phyloP scores from a whole-genome alignment of 495 filamentous ascomycete genomes.

The Xylaria curta region DNA sequence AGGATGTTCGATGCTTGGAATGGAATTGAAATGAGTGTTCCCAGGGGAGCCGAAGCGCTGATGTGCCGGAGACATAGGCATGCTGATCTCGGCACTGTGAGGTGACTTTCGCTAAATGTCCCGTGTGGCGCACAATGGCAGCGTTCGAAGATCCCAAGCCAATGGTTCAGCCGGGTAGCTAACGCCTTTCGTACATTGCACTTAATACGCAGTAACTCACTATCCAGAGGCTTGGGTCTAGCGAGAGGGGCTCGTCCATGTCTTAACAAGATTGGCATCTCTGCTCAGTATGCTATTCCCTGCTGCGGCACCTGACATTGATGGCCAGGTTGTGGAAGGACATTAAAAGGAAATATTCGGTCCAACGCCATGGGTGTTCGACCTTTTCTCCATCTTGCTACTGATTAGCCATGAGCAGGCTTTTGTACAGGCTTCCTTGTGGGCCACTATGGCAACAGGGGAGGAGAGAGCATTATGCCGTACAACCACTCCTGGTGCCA shows the following conservation, averaged over 20 bases:
- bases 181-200: conserved; percentile 26
- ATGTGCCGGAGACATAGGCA: conserved; percentile 11
- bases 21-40: conserved; percentile 13
- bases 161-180: conserved; percentile 28
- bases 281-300: conserved; percentile 13
- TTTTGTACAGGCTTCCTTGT: conserved; percentile 32
- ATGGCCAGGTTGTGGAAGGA: background rate
- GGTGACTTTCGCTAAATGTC: conserved; percentile 19
- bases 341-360: background rate
- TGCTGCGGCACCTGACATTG: conserved; percentile 2
- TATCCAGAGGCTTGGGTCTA: conserved; percentile 23
- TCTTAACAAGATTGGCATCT: background rate
- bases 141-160: conserved; percentile 26
- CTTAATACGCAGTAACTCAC: background rate
- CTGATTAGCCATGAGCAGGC: conserved; percentile 32
- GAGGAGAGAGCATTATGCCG: conserved; percentile 26
- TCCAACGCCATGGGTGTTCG: conserved; percentile 19
- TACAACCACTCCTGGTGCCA: conserved; percentile 8
- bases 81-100: conserved; percentile 26
- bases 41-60: conserved; percentile 10
- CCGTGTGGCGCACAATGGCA: conserved; percentile 24
- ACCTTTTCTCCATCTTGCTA: conserved; percentile 17
- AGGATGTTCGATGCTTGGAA: conserved; percentile 7
- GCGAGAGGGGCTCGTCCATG: background rate
- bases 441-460: conserved; percentile 38